Conservation (phyloP, 2,329 filamentous ascomycete species). For the Aspergillus carbonarius region DNA sequence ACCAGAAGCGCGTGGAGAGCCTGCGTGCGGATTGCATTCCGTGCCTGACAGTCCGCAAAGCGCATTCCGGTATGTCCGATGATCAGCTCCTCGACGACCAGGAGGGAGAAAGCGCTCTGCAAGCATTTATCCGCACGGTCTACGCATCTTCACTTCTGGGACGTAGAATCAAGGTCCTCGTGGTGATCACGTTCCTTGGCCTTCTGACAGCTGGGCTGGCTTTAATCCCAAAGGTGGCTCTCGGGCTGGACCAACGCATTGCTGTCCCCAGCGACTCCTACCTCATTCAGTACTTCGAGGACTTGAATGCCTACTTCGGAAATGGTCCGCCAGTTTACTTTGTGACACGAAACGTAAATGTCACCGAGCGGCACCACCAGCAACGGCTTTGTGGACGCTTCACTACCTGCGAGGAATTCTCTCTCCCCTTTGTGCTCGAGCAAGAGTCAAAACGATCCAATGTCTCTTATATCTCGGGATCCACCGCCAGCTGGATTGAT, state of each 20-base stretch:
- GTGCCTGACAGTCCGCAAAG: slow-evolving; percentile 76
- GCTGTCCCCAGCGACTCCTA: slow-evolving; percentile 94
- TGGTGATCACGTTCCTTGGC: slow-evolving; percentile 81
- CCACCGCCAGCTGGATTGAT: slow-evolving; percentile 93
- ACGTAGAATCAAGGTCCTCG: slow-evolving; percentile 72
- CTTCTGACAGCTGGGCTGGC: slow-evolving; percentile 83
- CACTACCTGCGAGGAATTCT: slow-evolving; percentile 79
- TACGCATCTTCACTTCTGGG: slow-evolving; percentile 82
- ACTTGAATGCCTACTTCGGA: slow-evolving; percentile 89
- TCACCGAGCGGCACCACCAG: slow-evolving; percentile 72
- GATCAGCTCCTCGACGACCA: slow-evolving; percentile 66
- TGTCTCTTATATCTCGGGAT: slow-evolving; percentile 82
- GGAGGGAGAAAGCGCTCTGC: slow-evolving; percentile 78
- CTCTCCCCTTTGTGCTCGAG: slow-evolving; percentile 85
- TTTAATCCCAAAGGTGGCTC: slow-evolving; percentile 76
- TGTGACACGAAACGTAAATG: slow-evolving; percentile 78
- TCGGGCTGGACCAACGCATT: slow-evolving; percentile 91
- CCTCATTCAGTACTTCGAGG: slow-evolving; percentile 93
- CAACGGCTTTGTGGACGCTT: slow-evolving; percentile 88
- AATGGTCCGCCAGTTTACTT: slow-evolving; percentile 95
- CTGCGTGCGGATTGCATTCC: slow-evolving; percentile 89
- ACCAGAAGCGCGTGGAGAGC: slow-evolving; percentile 86
- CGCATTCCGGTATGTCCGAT: slow-evolving; percentile 64
- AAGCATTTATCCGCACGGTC: slow-evolving; percentile 83
- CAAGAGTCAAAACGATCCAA: slow-evolving; percentile 88